Percentiles rank a stretch among this genome's conserved stretches.
Conservation (phyloP, 306 rosid species). For the Cotoneaster glaucophyllus region DNA sequence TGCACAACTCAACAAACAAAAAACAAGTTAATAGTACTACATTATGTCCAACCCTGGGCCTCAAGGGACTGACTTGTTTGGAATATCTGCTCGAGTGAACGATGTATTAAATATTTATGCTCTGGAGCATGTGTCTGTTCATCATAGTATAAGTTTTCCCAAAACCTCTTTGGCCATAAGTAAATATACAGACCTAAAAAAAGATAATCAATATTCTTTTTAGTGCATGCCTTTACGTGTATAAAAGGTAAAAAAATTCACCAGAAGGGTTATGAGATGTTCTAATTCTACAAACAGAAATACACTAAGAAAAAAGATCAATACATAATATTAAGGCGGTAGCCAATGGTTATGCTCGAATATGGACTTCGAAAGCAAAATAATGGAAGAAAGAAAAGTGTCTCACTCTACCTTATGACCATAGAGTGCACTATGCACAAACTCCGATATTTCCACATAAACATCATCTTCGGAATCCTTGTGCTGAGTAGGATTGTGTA, state of each 20-base stretch:
- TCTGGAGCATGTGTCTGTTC: slow-evolving; percentile 71
- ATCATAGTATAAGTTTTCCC: slow-evolving; percentile 93
- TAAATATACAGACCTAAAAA: slow-evolving; percentile 88
- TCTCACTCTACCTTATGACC: too few relatives aligned
- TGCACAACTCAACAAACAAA: slow-evolving; percentile 19
- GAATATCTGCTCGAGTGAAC: slow-evolving; percentile 80
- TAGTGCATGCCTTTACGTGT: background rate
- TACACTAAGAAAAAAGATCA: background rate
- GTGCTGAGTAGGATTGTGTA: slow-evolving; percentile 9
- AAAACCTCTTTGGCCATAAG: slow-evolving; percentile 88
- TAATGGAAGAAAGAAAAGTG: too few relatives aligned
- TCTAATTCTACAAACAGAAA: background rate
- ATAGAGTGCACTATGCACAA: background rate
- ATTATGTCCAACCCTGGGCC: slow-evolving; percentile 87
- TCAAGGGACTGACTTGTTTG: slow-evolving; percentile 67
- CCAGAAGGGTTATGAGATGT: background rate
- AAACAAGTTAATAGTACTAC: too few relatives aligned
- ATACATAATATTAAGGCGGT: too few relatives aligned
- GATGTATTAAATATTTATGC: slow-evolving; percentile 80
- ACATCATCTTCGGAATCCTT: slow-evolving; percentile 76
- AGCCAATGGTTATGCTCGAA: too few relatives aligned
- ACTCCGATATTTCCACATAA: slow-evolving; percentile 80
- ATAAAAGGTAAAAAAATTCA: background rate
- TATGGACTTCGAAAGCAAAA: background rate
- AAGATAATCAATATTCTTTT: slow-evolving; percentile 13